Evolutionary conservation across 768 basidiomycete genomes (phyloP), one percentile per base, ranked within the genome.

Genomic region (Amanita rubescens): DNA sequence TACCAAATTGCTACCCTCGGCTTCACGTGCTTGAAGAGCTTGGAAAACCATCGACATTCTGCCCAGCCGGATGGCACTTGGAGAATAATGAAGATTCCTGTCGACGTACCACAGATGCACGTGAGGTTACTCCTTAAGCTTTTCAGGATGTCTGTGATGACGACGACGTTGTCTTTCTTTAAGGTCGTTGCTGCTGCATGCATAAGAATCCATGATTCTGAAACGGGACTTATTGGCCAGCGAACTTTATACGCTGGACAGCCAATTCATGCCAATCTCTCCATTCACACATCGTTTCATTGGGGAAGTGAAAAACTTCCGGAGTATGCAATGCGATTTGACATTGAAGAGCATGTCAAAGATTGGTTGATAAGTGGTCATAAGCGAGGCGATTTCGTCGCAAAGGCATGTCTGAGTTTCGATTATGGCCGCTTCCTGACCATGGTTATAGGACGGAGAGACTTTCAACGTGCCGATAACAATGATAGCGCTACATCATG

Each of bases 341-440:
- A 94, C 58, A 75, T 96, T 14, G 83, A 89, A 54, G 90, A 92
- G 58, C 76, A 82, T 67, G 77, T 83, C 15, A 82, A 81, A 46
- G 87, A 90, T 58, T 97, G 94, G 94, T 74, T 96, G 3, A 81
- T 97, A 8, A 88, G 90, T 56, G 94, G 94, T 8, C 77, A 78
- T 38, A 95, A 94, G 69, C 81, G 87, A 49, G 94, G 93, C 0
- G 87, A 88, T 59, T 94, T 90, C 60, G 51, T 76, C 15, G 89
- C 87, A 2, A 75, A 72, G 69, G 94, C 90, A 61, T 49, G 82
- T 62, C 1, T 27, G 14, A 35, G 27, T 53, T 32, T 35, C 38
- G 11, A 22, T 45, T 55, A 44, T 49, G 49, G 22, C 56, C 53
- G 57, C 45, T 27, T 34, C 55, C 30, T n/a, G 24, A 37, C 11